These are phyloP conservation scores for Gypsophila paniculata DNA, from an alignment of 179 eudicot species.

Conservation along the genomic window DNA sequence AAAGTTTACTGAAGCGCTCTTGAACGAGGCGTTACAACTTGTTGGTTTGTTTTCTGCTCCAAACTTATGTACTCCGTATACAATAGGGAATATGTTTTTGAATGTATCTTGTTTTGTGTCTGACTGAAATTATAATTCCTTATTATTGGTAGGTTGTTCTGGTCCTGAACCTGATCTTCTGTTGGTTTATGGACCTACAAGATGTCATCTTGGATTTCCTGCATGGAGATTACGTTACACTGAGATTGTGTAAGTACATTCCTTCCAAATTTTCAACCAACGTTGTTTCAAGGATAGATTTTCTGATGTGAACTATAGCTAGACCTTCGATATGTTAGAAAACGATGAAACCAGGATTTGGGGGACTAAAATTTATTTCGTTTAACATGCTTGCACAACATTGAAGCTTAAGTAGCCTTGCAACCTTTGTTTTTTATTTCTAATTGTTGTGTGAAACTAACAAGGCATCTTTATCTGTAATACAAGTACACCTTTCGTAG, in stretches of 20 bases:
- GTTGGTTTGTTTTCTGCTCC: slow-evolving; percentile 47
- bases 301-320: slow-evolving; percentile 4
- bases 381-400: background rate
- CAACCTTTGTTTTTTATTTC: background rate
- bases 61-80: background rate
- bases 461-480: slow-evolving; percentile 4
- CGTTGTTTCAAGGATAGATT: background rate
- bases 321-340: background rate
- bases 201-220: slow-evolving; percentile 89
- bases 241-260: slow-evolving; percentile 84
- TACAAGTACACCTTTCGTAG: background rate
- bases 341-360: no score
- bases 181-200: slow-evolving; percentile 68
- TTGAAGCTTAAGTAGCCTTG: background rate
- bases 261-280: background rate
- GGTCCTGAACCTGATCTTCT: slow-evolving; percentile 78
- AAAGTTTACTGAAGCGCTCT: slow-evolving; percentile 50
- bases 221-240: slow-evolving; percentile 84
- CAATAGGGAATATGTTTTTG: background rate
- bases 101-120: background rate
- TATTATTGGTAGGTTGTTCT: slow-evolving; percentile 45
- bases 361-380: no score
- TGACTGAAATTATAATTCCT: background rate
- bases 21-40: slow-evolving; percentile 59
- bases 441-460: background rate